Conservation (phyloP, 2,329 filamentous ascomycete genomes). For the Alternaria alternata region DNA sequence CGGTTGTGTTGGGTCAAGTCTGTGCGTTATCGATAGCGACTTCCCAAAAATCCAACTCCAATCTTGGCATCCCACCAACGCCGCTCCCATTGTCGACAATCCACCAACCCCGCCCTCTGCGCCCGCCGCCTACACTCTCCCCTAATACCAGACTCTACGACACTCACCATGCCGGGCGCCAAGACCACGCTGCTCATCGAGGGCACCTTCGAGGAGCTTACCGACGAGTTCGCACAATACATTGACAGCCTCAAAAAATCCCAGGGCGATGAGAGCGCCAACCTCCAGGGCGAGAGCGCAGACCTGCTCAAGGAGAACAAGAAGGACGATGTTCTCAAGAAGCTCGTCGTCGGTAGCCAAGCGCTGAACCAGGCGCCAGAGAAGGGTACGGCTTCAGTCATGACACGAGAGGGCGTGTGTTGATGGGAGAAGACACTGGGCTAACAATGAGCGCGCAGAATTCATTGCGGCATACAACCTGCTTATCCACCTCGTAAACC, state of each 20-base stretch:
- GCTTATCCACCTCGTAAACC: constrained; percentile 88
- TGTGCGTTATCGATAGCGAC: constrained; percentile 30
- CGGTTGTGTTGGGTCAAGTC: background rate
- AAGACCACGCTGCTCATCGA: constrained; percentile 77
- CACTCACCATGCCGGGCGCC: constrained; percentile 64
- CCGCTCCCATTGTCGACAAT: constrained; percentile 32
- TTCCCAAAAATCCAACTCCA: constrained; percentile 33
- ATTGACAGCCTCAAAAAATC: constrained; percentile 80
- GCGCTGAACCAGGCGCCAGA: constrained; percentile 86
- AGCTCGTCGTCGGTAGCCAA: constrained; percentile 81
- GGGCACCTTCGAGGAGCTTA: constrained; percentile 91
- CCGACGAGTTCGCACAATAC: constrained; percentile 93
- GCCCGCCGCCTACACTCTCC: constrained; percentile 24
- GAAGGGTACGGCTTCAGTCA: constrained; percentile 65
- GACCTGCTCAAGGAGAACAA: constrained; percentile 73
- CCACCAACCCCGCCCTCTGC: constrained; percentile 31
- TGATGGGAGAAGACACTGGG: constrained; percentile 14
- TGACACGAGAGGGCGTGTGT: constrained; percentile 9
- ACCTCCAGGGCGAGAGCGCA: constrained; percentile 69
- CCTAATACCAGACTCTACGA: constrained; percentile 33
- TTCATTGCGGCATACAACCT: constrained; percentile 97
- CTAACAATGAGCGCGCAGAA: constrained; percentile 62
- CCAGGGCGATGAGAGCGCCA: constrained; percentile 61
- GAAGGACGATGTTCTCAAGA: constrained; percentile 85
- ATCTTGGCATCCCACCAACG: constrained; percentile 44